Evolutionary conservation across 768 basidiomycete species (phyloP), one percentile per base, ranked within the genome.

Genomic region (Pleurotus platypus): DNA sequence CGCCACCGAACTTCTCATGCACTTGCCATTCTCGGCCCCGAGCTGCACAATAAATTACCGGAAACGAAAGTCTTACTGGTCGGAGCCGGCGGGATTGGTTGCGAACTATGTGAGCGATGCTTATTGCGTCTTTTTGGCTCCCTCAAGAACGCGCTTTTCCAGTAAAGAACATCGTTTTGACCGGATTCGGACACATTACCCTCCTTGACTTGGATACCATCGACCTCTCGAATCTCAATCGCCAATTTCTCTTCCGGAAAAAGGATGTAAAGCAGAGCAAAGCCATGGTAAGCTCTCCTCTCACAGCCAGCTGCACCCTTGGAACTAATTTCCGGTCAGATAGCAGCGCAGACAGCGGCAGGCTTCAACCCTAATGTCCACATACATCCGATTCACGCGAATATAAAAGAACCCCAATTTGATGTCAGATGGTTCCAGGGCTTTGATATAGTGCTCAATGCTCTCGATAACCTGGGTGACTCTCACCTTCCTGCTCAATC

Each of bases 221-320:
- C 69, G 96, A 99, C 78, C 79, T 99, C 43, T 96, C 94, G 49
- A 99, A 99, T 69, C 77, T 98, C 53, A 99, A 99, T 66, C 83
- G 96, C 18, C 96, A 98, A 65, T 99, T 98, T 70, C 76, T 99
- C 40, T 99, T 99, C 75, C 83, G 84, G 60, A 98, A 98, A 74
- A 96, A 96, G 67, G 94, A 98, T 65, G 90, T 99, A 56, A 97
- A 97, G 67, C 91, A 97, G 66, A 89, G 94, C 64, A 99, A 99
- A 75, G 91, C 96, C 2, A 67, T 95, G 72, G 94, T 93, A 58
- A 43, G 84, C 64, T 60, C n/a, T 3, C 47, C 15, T 39, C 35
- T 49, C 38, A 6, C 42, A 9, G 38, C 49, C 55, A n/a, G 37
- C 1, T 11, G 40, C 49, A 5, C 27, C 30, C 18, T 50, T 26